Evolutionary conservation across 306 rosid genomes (phyloP).

Genomic region (Delonix regia): DNA sequence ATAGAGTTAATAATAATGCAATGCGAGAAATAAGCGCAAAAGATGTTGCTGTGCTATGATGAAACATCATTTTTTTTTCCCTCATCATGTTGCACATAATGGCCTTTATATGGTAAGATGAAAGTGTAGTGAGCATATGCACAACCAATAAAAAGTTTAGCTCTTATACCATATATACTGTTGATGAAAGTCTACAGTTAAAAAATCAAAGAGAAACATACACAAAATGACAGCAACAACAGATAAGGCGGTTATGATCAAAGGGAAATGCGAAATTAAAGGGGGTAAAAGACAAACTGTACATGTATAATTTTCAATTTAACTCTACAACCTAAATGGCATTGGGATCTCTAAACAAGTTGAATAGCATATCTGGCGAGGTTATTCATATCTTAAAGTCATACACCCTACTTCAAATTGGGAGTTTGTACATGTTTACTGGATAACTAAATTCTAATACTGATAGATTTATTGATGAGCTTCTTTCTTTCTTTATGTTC

Average conservation of each 20-base stretch:
- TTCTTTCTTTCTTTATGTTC: slow-evolving; percentile 9
- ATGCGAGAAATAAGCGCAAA: not conserved
- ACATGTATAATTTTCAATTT: slow-evolving; percentile 19
- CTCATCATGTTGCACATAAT: not conserved
- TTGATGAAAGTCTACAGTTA: not conserved
- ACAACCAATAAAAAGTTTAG: not conserved
- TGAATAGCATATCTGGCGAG: not conserved
- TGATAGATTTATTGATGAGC: slow-evolving; percentile 14
- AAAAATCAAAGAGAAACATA: not conserved
- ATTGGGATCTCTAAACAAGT: slow-evolving; percentile 18
- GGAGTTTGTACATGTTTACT: slow-evolving; percentile 4
- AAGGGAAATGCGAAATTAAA: not conserved
- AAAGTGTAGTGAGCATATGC: not conserved
- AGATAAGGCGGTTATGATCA: not conserved
- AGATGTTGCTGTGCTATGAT: slow-evolving; percentile 9
- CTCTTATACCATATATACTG: not conserved
- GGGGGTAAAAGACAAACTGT: not conserved
- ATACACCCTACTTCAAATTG: not conserved
- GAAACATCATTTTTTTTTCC: not conserved
- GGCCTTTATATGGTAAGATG: not conserved
- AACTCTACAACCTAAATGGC: not conserved
- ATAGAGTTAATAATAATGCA: not conserved
- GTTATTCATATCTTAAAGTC: not conserved
- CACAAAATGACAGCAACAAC: not conserved
- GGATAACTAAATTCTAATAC: not conserved